These are phyloP conservation scores for Plicaturopsis crispa DNA, from an alignment of 768 basidiomycete genomes.

Conservation along the genomic window DNA sequence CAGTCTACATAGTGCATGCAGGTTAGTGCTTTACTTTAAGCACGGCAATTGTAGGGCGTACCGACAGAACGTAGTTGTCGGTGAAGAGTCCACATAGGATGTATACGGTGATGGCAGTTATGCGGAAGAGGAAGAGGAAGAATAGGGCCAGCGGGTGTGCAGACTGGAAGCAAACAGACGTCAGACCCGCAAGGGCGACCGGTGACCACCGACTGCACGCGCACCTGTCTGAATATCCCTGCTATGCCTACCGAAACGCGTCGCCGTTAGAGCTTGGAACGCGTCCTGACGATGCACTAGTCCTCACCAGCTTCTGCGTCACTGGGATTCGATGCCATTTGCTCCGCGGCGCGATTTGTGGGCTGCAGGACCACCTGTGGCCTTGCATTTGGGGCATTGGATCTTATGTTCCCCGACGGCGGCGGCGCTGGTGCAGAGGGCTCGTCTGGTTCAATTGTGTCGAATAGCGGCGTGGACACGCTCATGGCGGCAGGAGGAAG, in stretches of 20 bases:
- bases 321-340: slow-evolving; percentile 45
- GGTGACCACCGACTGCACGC: slow-evolving; percentile 5
- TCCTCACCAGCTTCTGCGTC: slow-evolving; percentile 79
- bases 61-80: slow-evolving; percentile 87
- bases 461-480: slow-evolving; percentile 55
- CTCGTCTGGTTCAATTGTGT: slow-evolving; percentile 88
- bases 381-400: slow-evolving; percentile 19
- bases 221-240: slow-evolving; percentile 73
- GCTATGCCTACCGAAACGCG: slow-evolving; percentile 45
- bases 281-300: slow-evolving; percentile 3
- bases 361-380: slow-evolving; percentile 53
- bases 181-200: not conserved
- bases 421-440: slow-evolving; percentile 21
- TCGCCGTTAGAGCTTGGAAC: not conserved
- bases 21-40: slow-evolving; percentile 1
- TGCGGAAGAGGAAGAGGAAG: slow-evolving; percentile 83
- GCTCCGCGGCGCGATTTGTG: slow-evolving; percentile 30
- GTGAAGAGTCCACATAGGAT: slow-evolving; percentile 90
- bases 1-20: slow-evolving; percentile 45
- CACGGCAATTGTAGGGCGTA: slow-evolving; percentile 28
- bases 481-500: slow-evolving; percentile 34
- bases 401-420: slow-evolving; percentile 26
- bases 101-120: slow-evolving; percentile 85
- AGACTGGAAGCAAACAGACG: slow-evolving; percentile 36
- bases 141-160: slow-evolving; percentile 80